phyloP scores from a whole-genome alignment of 176 grass and related monocot genomes.

The Thinopyrum elongatum region DNA sequence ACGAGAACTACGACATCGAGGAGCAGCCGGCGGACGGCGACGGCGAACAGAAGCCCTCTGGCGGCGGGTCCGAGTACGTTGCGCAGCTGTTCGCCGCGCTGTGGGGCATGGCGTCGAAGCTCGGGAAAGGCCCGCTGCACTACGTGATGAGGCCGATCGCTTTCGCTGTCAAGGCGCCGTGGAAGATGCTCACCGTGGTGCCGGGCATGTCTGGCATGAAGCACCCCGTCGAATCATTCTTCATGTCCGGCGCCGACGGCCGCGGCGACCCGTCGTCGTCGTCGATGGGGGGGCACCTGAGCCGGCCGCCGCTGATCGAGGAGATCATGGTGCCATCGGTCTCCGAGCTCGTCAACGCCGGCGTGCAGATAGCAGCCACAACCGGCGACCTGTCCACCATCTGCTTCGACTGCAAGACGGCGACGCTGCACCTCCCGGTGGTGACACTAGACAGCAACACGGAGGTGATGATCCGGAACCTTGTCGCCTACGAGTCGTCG shows the following conservation, averaged over 20 bases:
- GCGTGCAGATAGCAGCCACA: constrained; percentile 60
- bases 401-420: constrained; percentile 56
- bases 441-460: constrained; percentile 67
- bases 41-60: background rate
- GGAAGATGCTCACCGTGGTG: constrained; percentile 75
- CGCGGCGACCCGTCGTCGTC: constrained; percentile 18
- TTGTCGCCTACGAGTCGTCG: constrained; percentile 75
- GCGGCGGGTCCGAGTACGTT: constrained; percentile 34
- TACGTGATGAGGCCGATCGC: constrained; percentile 50
- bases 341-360: constrained; percentile 44
- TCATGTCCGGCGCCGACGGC: constrained; percentile 33
- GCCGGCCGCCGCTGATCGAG: constrained; percentile 66
- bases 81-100: constrained; percentile 47
- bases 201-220: constrained; percentile 63
- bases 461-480: constrained; percentile 69
- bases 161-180: constrained; percentile 67
- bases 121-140: constrained; percentile 44
- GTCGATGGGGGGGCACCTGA: constrained; percentile 6
- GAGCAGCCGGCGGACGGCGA: background rate
- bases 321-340: constrained; percentile 95
- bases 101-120: constrained; percentile 38
- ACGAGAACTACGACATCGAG: constrained; percentile 55
- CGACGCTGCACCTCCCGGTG: constrained; percentile 57
- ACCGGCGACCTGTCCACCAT: constrained; percentile 54
- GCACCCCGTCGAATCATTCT: constrained; percentile 49